Evolutionary conservation across 1,284 basidiomycete species (phyloP), one percentile per base, ranked within the genome.

Genomic region (Ceratobasidium sp.): DNA sequence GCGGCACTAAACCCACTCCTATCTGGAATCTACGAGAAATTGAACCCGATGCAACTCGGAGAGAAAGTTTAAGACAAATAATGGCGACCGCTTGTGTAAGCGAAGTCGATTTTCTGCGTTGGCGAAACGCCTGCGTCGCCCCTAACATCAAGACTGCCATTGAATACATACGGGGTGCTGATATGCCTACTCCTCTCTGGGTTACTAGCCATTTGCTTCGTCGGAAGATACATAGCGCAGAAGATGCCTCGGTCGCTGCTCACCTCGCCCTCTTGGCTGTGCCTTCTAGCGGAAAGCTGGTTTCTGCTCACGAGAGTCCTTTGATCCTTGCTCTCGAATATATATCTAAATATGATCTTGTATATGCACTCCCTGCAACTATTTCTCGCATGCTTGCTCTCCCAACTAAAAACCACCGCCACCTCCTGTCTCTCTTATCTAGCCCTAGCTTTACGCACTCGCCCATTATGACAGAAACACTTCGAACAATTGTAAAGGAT

Each of bases 111-210:
- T 74, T 75, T 59, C 31, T 75, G 22, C 74, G 74, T 19, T 75
- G 74, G 74, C 59, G 74, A 22, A 75, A 75, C 51, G 74, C 74
- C 0, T 65, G 74, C 24, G 51, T 66, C 16, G 59, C 74, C 27
- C 24, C n/a, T 19, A 37, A 43, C 54, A 43, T 75, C 6, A 37
- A 37, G 27, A 24, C 14, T 8, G 74, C 74, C n/a, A 29, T 74
- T 24, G 37, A 56, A 3, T 37, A 24, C 7, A 37, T 74, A 7
- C 24, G 43, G 46, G 34, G 24, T 9, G 24, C 53, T 48, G 31
- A 29, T 19, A 63, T 14, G 22, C 37, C 61, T 29, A 74, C 63
- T 9, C 66, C 74, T n/a, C 34, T 51, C 27, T 62, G 63, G 66
- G 56, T 75, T 14, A 68, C 58, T 62, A 58, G 27, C 31, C 65